phyloP scores from a whole-genome alignment of 768 basidiomycete genomes.

The Coprinellus micaceus region DNA sequence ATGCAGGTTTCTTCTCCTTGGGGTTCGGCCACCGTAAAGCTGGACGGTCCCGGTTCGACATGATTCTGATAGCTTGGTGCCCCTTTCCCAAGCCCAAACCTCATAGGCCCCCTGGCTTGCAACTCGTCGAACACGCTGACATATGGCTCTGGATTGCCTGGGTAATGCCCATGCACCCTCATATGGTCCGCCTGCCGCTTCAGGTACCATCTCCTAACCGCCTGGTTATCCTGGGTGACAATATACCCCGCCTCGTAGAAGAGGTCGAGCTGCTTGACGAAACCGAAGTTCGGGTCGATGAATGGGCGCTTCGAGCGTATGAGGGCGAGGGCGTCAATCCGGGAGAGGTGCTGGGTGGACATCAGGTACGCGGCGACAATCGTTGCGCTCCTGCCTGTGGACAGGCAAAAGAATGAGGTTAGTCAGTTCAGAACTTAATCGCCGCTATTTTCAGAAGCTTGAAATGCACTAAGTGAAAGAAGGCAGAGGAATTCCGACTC shows the following conservation, averaged over 20 bases:
- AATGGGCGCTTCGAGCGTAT: constrained; percentile 64
- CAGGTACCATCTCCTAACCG: constrained; percentile 80
- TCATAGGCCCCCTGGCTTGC: too few species aligned
- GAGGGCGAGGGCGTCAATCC: constrained; percentile 60
- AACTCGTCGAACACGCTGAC: too few species aligned
- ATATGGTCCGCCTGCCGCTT: constrained; percentile 70
- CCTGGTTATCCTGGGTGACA: constrained; percentile 63
- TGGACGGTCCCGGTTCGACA: too few species aligned
- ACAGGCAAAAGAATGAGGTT: constrained; percentile 2
- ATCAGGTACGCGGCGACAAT: constrained; percentile 89
- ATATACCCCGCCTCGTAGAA: constrained; percentile 72
- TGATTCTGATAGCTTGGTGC: too few species aligned
- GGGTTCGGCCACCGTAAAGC: too few species aligned
- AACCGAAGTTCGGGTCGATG: constrained; percentile 85
- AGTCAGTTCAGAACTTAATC: too few species aligned
- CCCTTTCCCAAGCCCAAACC: too few species aligned
- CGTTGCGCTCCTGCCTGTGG: constrained; percentile 73
- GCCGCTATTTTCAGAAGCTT: too few species aligned
- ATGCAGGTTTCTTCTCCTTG: too few species aligned
- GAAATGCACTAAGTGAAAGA: neutral
- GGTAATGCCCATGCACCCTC: too few species aligned
- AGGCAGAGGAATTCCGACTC: constrained; percentile 29
- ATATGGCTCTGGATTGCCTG: too few species aligned
- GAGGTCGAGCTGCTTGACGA: constrained; percentile 74
- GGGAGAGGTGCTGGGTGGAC: constrained; percentile 58